These are phyloP conservation scores for Cylindricascospora bacillispora DNA, from an alignment of 1,139 yeast species.

Conservation along the genomic window DNA sequence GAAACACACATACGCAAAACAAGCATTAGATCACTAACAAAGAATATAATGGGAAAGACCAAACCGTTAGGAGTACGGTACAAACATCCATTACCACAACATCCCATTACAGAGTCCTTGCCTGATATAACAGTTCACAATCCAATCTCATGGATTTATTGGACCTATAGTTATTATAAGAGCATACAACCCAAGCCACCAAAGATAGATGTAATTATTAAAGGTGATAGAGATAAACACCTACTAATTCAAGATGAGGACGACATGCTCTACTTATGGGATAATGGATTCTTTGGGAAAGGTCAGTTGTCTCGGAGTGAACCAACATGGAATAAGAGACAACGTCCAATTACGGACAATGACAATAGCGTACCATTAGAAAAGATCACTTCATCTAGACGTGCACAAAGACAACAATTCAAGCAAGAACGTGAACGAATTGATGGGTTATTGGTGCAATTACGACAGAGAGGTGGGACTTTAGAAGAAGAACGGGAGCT, in stretches of 20 bases:
- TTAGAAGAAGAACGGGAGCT: slow-evolving; percentile 18
- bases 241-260: slow-evolving; percentile 31
- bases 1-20: no score
- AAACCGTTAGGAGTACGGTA: slow-evolving; percentile 12
- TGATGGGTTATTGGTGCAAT: slow-evolving; percentile 25
- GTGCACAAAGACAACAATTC: slow-evolving; percentile 62
- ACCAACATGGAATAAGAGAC: slow-evolving; percentile 74
- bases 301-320: slow-evolving; percentile 83
- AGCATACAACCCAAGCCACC: no score
- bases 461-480: slow-evolving; percentile 23
- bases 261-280: slow-evolving; percentile 59
- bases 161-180: no score
- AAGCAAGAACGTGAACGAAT: slow-evolving; percentile 39
- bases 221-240: no score
- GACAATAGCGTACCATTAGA: slow-evolving; percentile 35
- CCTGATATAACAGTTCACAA: slow-evolving; percentile 43
- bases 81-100: slow-evolving; percentile 30
- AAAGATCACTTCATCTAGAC: slow-evolving; percentile 60
- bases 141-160: slow-evolving; percentile 47
- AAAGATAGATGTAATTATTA: no score
- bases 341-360: slow-evolving; percentile 28
- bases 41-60: not conserved
- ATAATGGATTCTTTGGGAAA: slow-evolving; percentile 85
- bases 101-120: slow-evolving; percentile 25
- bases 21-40: not conserved